Evolutionary conservation across 805 yeast species (phyloP).

Genomic region (Metschnikowia gelsemii): DNA sequence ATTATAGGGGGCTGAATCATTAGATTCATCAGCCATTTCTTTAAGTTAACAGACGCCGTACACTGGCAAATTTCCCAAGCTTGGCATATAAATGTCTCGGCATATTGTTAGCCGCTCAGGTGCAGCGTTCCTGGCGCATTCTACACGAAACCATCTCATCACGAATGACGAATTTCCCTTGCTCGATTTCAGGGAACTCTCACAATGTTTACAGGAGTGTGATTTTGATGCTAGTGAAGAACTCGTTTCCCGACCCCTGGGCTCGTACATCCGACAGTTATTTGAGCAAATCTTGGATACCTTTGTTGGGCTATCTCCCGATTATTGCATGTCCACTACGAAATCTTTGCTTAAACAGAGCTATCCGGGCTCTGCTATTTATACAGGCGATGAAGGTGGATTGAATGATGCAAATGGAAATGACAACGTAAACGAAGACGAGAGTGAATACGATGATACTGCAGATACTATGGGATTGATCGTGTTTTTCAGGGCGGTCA

Average conservation of each 20-base stretch:
- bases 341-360: constrained; percentile 20
- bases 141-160: constrained; percentile 5
- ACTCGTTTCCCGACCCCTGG: constrained; percentile 54
- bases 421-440: no score
- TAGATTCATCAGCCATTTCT: no score
- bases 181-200: constrained; percentile 58
- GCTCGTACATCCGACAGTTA: constrained; percentile 51
- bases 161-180: constrained; percentile 56
- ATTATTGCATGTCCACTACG: constrained; percentile 22
- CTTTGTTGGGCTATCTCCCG: constrained; percentile 52
- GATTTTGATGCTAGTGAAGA: constrained; percentile 63
- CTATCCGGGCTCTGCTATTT: neutral
- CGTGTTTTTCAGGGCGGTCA: constrained; percentile 58
- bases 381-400: neutral
- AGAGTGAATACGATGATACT: constrained; percentile 5
- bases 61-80: no score
- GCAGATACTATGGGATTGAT: constrained; percentile 39
- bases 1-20: no score
- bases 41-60: no score
- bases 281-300: constrained; percentile 62
- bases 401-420: constrained; percentile 6
- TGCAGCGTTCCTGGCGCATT: constrained; percentile 2
- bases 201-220: constrained; percentile 58
- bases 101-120: neutral
- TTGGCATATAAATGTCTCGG: constrained; percentile 1